Conservation (phyloP, 768 basidiomycete species). For the Mycena epipterygia region DNA sequence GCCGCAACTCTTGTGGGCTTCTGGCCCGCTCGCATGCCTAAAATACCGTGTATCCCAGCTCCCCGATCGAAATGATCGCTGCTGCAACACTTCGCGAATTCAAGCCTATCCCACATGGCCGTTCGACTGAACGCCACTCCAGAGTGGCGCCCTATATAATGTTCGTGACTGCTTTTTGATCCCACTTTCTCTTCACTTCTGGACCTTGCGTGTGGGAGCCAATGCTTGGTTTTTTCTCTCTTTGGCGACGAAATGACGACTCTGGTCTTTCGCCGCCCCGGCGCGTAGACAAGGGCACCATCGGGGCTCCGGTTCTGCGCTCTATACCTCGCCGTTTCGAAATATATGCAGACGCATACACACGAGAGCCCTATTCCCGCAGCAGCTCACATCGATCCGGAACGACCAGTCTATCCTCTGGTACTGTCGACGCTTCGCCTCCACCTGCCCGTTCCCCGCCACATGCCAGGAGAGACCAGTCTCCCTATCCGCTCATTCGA, state of each 20-base stretch:
- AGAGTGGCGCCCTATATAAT: constrained; percentile 28
- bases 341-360: constrained; percentile 24
- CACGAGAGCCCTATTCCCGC: constrained; percentile 3
- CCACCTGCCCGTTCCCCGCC: not conserved
- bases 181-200: constrained; percentile 14
- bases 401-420: not conserved
- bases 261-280: not conserved
- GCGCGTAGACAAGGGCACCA: constrained; percentile 27
- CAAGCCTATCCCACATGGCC: constrained; percentile 20
- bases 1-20: not conserved
- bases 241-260: constrained; percentile 20
- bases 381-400: constrained; percentile 25
- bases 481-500: constrained; percentile 33
- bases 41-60: not conserved
- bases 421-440: not conserved
- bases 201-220: not conserved
- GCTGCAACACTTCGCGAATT: constrained; percentile 1
- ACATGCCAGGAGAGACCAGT: not conserved
- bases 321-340: constrained; percentile 33
- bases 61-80: constrained; percentile 27
- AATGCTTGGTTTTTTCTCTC: constrained; percentile 21
- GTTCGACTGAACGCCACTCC: constrained; percentile 15
- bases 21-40: not conserved
- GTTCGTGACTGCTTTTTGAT: not conserved
- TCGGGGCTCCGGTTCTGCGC: constrained; percentile 28